Percentiles rank a stretch among this genome's conserved stretches.
These are phyloP conservation scores for Fusarium sp. DNA, from an alignment of 2,329 filamentous ascomycete species.

Conservation along the genomic window DNA sequence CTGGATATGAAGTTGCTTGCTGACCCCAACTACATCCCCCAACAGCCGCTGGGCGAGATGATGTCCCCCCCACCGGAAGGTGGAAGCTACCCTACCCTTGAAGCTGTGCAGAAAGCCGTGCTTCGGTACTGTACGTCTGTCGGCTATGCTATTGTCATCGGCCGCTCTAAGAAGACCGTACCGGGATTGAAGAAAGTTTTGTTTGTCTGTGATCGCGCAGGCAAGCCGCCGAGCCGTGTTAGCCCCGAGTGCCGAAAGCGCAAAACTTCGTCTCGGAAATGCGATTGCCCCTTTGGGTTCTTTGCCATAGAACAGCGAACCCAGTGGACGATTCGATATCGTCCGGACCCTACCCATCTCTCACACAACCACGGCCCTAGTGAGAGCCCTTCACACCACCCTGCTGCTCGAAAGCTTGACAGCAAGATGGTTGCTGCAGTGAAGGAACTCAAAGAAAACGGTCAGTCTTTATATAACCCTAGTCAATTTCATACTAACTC, in stretches of 20 bases:
- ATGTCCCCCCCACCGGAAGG: conserved; percentile 74
- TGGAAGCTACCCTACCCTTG: conserved; percentile 72
- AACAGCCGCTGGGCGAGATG: conserved; percentile 67
- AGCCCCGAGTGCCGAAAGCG: conserved; percentile 73
- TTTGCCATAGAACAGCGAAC: conserved; percentile 76
- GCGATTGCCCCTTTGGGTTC: conserved; percentile 77
- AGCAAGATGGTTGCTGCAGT: conserved; percentile 76
- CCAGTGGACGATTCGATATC: conserved; percentile 74
- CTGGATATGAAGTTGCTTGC: conserved; percentile 62
- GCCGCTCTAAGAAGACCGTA: conserved; percentile 75
- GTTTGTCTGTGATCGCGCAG: conserved; percentile 74
- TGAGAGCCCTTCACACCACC: conserved; percentile 74
- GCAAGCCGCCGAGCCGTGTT: conserved; percentile 71
- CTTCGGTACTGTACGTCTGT: conserved; percentile 74
- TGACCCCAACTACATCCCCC: conserved; percentile 63
- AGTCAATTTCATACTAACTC: conserved; percentile 44
- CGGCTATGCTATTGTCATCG: conserved; percentile 76
- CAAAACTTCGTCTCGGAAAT: conserved; percentile 76
- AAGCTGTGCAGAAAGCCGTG: conserved; percentile 73
- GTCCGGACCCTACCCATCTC: conserved; percentile 68
- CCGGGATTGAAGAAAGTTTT: conserved; percentile 75
- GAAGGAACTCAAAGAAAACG: conserved; percentile 73
- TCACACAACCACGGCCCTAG: conserved; percentile 74
- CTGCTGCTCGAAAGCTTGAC: conserved; percentile 73
- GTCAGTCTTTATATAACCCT: conserved; percentile 55